These are phyloP conservation scores for Boletus coccyginus DNA, from an alignment of 768 basidiomycete species.

Conservation along the genomic window DNA sequence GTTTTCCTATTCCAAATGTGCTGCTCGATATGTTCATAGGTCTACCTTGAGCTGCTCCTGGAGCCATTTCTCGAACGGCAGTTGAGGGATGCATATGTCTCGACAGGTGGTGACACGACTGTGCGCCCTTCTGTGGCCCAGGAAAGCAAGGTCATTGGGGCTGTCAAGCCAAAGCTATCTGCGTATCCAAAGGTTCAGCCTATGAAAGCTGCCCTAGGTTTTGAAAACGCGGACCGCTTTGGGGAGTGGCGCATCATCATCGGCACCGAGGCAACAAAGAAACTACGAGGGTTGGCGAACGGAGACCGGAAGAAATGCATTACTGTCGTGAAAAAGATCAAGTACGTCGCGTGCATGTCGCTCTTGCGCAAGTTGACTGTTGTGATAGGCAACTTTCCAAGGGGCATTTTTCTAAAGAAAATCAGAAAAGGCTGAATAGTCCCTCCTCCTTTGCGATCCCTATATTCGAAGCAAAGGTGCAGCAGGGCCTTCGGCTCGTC, in stretches of 20 bases:
- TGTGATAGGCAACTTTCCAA: slow-evolving; percentile 42
- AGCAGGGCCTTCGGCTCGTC: slow-evolving; percentile 47
- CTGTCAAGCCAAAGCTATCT: slow-evolving; percentile 13
- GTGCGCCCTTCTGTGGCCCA: not conserved
- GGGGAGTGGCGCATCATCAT: slow-evolving; percentile 67
- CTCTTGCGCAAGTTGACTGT: not conserved
- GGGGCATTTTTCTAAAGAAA: slow-evolving; percentile 66
- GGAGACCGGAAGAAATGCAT: slow-evolving; percentile 45
- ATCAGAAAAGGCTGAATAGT: slow-evolving; percentile 58
- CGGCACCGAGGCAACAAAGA: slow-evolving; percentile 45
- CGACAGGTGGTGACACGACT: not conserved
- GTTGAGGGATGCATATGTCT: slow-evolving; percentile 10
- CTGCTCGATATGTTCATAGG: slow-evolving; percentile 15
- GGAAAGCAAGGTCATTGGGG: not conserved
- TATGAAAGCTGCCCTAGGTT: slow-evolving; percentile 59
- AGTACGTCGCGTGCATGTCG: slow-evolving; percentile 35
- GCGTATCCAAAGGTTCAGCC: slow-evolving; percentile 51
- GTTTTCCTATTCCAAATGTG: no score
- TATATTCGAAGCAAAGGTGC: slow-evolving; percentile 67
- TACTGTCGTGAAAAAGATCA: slow-evolving; percentile 67
- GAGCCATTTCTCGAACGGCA: slow-evolving; percentile 11
- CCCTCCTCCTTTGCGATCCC: slow-evolving; percentile 41
- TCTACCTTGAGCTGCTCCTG: slow-evolving; percentile 23
- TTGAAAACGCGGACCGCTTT: slow-evolving; percentile 56
- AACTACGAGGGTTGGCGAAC: slow-evolving; percentile 47